Percentiles rank a stretch among this genome's conserved stretches.
Evolutionary conservation across 306 rosid genomes (phyloP).

Genomic region (Dryas drummondii): DNA sequence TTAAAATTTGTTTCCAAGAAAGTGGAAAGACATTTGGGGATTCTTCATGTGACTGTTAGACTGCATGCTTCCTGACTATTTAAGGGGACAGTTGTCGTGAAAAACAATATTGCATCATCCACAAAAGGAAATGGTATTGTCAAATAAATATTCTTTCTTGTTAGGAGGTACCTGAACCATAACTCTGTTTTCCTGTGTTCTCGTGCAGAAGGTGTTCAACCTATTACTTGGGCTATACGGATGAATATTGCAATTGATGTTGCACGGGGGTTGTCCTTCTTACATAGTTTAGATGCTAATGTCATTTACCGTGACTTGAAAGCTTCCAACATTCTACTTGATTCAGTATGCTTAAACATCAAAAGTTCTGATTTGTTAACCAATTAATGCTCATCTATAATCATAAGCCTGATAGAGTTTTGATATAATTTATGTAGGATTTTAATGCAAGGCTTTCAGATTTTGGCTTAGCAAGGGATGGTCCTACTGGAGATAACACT

Average conservation of each 20-base stretch:
- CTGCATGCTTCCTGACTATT: too few species aligned
- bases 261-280: conserved; percentile 75
- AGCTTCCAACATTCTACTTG: conserved; percentile 90
- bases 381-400: neutral
- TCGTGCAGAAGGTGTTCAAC: conserved; percentile 82
- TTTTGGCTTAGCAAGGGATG: conserved; percentile 96
- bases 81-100: too few species aligned
- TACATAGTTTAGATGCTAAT: conserved; percentile 69
- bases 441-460: conserved; percentile 85
- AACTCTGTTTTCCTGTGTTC: conserved; percentile 2
- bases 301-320: conserved; percentile 91
- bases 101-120: neutral
- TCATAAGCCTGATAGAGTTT: conserved; percentile 26
- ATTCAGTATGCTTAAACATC: conserved; percentile 51
- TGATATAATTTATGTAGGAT: conserved; percentile 43
- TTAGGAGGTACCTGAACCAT: neutral
- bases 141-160: neutral
- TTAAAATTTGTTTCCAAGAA: neutral
- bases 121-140: neutral
- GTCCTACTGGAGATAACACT: conserved; percentile 96
- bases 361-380: conserved; percentile 12
- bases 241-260: conserved; percentile 69
- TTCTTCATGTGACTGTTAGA: too few species aligned
- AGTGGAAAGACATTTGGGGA: neutral
- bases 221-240: conserved; percentile 67